Evolutionary conservation across 305 asterid genomes (phyloP), one percentile per base, ranked within the genome.

Genomic region (Plantago coronopus): DNA sequence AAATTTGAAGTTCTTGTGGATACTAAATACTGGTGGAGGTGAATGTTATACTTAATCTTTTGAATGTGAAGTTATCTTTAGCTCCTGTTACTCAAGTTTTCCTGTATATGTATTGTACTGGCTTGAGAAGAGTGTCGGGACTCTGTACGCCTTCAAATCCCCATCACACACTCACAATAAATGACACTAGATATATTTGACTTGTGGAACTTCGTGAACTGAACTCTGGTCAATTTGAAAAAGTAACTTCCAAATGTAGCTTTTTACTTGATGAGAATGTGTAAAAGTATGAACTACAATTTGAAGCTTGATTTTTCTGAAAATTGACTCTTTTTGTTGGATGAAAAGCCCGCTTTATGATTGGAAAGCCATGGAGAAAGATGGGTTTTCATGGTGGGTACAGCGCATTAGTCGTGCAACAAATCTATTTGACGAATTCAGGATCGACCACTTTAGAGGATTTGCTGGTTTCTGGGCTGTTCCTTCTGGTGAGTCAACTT

Each of bases 391-490:
- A n/a, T 91, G 97, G 97, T 88, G 97, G 97, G 59, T 88, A 75
- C 75, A 61, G 54, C 96, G 97, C 58, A 55, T 93, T 62, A 75
- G 72, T 65, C 96, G 95, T 64, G 99, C 97, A 46, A 84, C 77
- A 50, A 76, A 93, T 82, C 81, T 93, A 61, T 89, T 85, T 72
- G 97, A 87, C 73, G 99, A 93, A 65, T 89, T 93, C 73, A 78
- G 99, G 81, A 93, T 93, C 40, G 99, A 93, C 66, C 99, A 93
- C 78, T 93, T 93, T 44, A 77, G 99, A 82, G 97, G 99, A 75
- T 85, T 93, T 76, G 94, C 99, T 70, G 99, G 99, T 67, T 93
- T 78, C 73, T 93, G 97, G 99, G 99, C 97, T 64, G 95, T 93
- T 69, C 99, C 99, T 71, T 80, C 96, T 64, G 96, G 96, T 91